Evolutionary conservation across 257 asterid species (phyloP).

Genomic region (Jasminum sambac): DNA sequence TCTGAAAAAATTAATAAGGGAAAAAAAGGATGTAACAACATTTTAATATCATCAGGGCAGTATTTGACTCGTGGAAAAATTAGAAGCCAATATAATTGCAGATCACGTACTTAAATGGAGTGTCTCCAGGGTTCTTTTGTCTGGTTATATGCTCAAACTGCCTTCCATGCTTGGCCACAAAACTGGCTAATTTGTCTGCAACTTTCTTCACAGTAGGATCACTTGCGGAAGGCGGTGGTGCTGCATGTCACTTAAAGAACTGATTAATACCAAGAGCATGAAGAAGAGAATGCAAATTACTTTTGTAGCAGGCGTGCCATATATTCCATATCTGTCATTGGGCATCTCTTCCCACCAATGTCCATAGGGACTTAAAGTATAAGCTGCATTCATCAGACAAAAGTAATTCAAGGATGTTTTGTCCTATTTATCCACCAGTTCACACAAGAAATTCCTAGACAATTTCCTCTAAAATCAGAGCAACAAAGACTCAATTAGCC

Average conservation of each 20-base stretch:
- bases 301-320: conserved; percentile 82
- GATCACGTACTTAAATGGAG: conserved; percentile 77
- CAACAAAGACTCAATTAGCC: conserved; percentile 3
- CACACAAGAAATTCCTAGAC: conserved; percentile 29
- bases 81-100: conserved; percentile 15
- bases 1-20: not conserved
- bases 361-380: conserved; percentile 54
- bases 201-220: conserved; percentile 92
- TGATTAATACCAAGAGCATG: conserved; percentile 88
- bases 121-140: conserved; percentile 92
- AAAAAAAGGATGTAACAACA: not conserved
- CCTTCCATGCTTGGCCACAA: conserved; percentile 96
- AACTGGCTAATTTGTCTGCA: conserved; percentile 88
- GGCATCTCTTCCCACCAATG: conserved; percentile 79
- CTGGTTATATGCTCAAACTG: conserved; percentile 85
- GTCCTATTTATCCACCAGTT: conserved; percentile 36
- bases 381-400: conserved; percentile 87
- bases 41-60: not conserved
- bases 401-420: conserved; percentile 62
- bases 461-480: conserved; percentile 21
- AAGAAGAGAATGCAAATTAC: conserved; percentile 78
- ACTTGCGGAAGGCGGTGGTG: conserved; percentile 85
- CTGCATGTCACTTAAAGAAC: conserved; percentile 99
- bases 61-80: not conserved
- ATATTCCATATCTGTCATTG: conserved; percentile 81